Base-by-base conservation (phyloP, 768 basidiomycete genomes). In the Lactifluus pinguis region DNA sequence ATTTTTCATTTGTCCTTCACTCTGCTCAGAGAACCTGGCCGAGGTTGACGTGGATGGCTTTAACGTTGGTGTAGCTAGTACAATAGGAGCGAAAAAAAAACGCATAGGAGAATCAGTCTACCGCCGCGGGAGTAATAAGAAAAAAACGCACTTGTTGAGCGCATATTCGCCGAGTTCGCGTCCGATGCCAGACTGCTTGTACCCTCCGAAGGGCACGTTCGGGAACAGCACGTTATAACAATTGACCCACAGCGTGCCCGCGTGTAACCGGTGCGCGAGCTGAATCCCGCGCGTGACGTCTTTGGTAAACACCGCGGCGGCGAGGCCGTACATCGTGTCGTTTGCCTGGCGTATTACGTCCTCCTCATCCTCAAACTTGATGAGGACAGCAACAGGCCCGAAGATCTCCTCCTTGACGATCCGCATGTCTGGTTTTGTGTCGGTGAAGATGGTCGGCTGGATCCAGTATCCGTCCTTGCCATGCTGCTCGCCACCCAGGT, bases 241-340 rank as follows among this genome's bases (percentile, higher is more conserved):
- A 65, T 77, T 79, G 39, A 85, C 77, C 86, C 87, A 92, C 4
- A 79, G 82, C 6, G 89, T 92, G 38, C 94, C 94, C 6, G 92
- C 88, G 68, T 89, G 81, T 59, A 98, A 76, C 60, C 72, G 78
- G 70, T 90, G 84, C 11, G 90, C 88, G 2, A 84, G 83, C 60
- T 76, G 73, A 57, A 94, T 73, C 0, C 89, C 92, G 32, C 86
- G 80, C 66, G 80, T 82, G 75, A 95, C 72, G 72, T 95, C 79
- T 68, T 83, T 77, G 38, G 88, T 85, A 79, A 93, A 95, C 53
- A 98, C 83, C 9, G 87, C 86, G 2, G 88, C 85, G 25, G 92
- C 91, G 50, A 97, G 82, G 60, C 95, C 95, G 71, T 94, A 95
- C 54, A 76, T 68, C 0, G 89, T 86, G 69, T 95, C 86, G 73